These are phyloP conservation scores for Botrytis medusae DNA, from an alignment of 2,329 filamentous ascomycete species.

Conservation along the genomic window DNA sequence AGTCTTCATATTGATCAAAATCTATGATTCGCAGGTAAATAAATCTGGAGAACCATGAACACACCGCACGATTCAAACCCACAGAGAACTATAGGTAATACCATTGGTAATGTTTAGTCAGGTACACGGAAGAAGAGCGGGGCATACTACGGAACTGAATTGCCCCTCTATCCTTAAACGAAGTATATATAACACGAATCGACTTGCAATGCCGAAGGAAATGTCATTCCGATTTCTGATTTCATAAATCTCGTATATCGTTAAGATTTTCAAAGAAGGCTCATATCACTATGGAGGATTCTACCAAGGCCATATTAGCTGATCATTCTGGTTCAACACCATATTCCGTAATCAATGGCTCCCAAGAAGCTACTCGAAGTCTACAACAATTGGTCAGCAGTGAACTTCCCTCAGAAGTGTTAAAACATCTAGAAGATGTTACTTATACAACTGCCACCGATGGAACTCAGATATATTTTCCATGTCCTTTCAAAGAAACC, in stretches of 20 bases:
- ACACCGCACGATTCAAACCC: background rate
- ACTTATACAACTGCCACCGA: conserved; percentile 33
- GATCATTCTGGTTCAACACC: background rate
- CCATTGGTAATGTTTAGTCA: conserved; percentile 1
- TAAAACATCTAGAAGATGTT: conserved; percentile 32
- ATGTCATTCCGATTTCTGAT: background rate
- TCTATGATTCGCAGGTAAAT: background rate
- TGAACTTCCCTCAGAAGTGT: conserved; percentile 32
- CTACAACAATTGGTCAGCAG: conserved; percentile 26
- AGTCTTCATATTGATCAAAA: background rate
- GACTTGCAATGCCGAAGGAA: background rate
- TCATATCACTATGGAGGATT: conserved; percentile 2
- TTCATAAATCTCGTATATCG: background rate
- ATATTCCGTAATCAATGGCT: conserved; percentile 35
- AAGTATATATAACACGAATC: background rate
- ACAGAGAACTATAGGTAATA: background rate
- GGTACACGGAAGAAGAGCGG: background rate
- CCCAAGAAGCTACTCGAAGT: conserved; percentile 30
- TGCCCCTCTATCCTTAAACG: background rate
- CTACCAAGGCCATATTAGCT: background rate
- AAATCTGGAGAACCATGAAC: background rate
- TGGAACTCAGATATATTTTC: conserved; percentile 44
- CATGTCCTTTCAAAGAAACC: conserved; percentile 50
- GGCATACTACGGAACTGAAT: background rate
- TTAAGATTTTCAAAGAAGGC: background rate